phyloP scores from a whole-genome alignment of 192 early-diverging fungal genomes.

The Backusella westeae region DNA sequence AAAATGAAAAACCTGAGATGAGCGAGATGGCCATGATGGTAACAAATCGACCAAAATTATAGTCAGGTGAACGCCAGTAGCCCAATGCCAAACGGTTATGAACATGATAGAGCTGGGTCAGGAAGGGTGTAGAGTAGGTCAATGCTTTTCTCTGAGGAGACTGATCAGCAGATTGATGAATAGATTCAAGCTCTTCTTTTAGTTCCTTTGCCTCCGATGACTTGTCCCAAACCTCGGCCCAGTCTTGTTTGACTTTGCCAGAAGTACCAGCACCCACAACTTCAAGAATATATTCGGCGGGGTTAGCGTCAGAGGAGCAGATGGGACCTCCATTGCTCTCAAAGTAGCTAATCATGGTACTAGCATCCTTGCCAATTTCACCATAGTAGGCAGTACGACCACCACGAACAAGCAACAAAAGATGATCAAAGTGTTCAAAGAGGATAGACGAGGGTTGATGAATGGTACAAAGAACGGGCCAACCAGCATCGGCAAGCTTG shows the following conservation, averaged over 20 bases:
- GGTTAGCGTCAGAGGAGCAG: constrained; percentile 70
- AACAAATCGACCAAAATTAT: constrained; percentile 70
- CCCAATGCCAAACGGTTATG: constrained; percentile 59
- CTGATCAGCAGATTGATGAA: constrained; percentile 43
- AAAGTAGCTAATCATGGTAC: constrained; percentile 68
- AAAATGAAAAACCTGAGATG: constrained; percentile 71
- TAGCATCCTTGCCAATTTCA: constrained; percentile 67
- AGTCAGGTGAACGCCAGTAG: constrained; percentile 72
- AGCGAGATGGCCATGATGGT: constrained; percentile 57
- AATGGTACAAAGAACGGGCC: constrained; percentile 78
- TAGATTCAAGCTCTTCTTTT: constrained; percentile 49
- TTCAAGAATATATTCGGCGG: constrained; percentile 86
- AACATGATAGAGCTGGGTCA: constrained; percentile 57
- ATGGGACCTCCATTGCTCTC: constrained; percentile 65
- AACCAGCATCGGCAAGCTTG: constrained; percentile 59
- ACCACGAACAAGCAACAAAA: constrained; percentile 74
- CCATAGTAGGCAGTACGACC: constrained; percentile 83
- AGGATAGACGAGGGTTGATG: constrained; percentile 82
- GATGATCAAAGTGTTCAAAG: constrained; percentile 84
- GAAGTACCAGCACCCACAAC: constrained; percentile 65
- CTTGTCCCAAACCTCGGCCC: constrained; percentile 69
- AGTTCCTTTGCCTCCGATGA: constrained; percentile 49
- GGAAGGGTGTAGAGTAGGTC: constrained; percentile 45
- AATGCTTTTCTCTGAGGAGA: constrained; percentile 20
- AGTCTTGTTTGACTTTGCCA: constrained; percentile 45